Conservation (phyloP, 768 basidiomycete genomes). For the Tricholoma saponaceum region DNA sequence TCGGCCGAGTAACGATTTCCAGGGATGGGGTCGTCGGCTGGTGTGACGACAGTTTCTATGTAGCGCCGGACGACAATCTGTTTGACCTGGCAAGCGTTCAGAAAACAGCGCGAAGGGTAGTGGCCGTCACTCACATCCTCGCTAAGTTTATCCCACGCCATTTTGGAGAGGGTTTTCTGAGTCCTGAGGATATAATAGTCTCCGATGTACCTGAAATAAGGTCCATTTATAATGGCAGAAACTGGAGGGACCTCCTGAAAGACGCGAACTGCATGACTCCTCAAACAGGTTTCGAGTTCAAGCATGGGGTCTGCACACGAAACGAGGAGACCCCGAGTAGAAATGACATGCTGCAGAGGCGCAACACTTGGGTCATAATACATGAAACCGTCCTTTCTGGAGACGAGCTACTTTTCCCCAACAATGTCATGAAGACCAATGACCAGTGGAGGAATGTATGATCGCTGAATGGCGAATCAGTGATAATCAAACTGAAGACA, state of each 20-base stretch:
- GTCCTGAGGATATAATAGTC: conserved; percentile 12
- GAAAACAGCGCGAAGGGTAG: not conserved
- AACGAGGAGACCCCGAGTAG: conserved; percentile 1
- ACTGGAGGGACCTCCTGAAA: conserved; percentile 9
- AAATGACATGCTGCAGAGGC: conserved; percentile 1
- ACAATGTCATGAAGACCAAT: conserved; percentile 9
- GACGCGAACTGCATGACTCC: conserved; percentile 12
- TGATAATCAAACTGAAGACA: not conserved
- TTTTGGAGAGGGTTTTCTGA: conserved; percentile 1
- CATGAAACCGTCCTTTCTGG: conserved; percentile 7
- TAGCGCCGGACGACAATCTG: conserved; percentile 10
- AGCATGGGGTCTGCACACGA: conserved; percentile 2
- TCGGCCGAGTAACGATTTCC: not conserved
- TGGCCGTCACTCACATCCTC: conserved; percentile 4
- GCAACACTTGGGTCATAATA: conserved; percentile 11
- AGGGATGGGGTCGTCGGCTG: conserved; percentile 4
- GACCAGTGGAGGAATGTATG: conserved; percentile 9
- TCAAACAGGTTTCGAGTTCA: conserved; percentile 1
- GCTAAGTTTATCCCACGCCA: conserved; percentile 4
- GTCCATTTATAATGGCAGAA: conserved; percentile 4
- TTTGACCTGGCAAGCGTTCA: conserved; percentile 8
- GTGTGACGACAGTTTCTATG: not conserved
- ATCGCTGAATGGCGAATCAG: not conserved
- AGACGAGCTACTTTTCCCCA: conserved; percentile 2
- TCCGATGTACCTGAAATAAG: conserved; percentile 11